Evolutionary conservation across 257 asterid species (phyloP).

Genomic region (Solanum tacnaense): DNA sequence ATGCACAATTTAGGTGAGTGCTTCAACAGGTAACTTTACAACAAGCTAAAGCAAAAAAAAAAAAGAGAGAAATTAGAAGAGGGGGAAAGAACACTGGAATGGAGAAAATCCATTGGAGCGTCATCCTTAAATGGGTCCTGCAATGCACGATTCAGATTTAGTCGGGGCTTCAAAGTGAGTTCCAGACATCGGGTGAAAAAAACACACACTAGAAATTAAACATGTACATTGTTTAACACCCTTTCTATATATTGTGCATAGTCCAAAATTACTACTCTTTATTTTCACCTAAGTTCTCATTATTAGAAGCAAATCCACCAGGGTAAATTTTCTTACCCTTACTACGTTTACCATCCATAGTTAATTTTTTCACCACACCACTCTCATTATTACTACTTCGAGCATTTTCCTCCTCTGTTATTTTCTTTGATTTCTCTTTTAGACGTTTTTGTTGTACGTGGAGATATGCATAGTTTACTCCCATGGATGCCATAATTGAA

Average conservation of each 20-base stretch:
- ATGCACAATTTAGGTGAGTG: not conserved
- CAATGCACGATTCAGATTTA: no score
- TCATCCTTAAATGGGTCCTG: no score
- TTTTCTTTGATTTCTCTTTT: constrained; percentile 17
- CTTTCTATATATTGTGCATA: not conserved
- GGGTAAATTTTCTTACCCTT: constrained; percentile 30
- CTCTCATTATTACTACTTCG: not conserved
- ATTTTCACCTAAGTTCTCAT: not conserved
- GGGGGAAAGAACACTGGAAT: not conserved
- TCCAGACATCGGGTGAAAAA: no score
- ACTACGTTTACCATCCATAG: constrained; percentile 3
- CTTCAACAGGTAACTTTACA: not conserved
- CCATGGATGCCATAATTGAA: constrained; percentile 31
- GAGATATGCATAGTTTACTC: constrained; percentile 31
- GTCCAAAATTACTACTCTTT: not conserved
- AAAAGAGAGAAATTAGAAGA: not conserved
- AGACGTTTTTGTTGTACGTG: constrained; percentile 35
- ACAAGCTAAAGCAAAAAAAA: not conserved
- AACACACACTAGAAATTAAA: not conserved
- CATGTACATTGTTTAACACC: not conserved
- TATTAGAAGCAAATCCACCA: constrained; percentile 3
- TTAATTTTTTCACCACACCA: constrained; percentile 1
- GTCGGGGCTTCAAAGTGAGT: no score
- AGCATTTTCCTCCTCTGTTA: constrained; percentile 16
- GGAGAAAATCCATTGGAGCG: no score